Base-by-base conservation (phyloP, 768 basidiomycete species). In the Hericium alpestre region DNA sequence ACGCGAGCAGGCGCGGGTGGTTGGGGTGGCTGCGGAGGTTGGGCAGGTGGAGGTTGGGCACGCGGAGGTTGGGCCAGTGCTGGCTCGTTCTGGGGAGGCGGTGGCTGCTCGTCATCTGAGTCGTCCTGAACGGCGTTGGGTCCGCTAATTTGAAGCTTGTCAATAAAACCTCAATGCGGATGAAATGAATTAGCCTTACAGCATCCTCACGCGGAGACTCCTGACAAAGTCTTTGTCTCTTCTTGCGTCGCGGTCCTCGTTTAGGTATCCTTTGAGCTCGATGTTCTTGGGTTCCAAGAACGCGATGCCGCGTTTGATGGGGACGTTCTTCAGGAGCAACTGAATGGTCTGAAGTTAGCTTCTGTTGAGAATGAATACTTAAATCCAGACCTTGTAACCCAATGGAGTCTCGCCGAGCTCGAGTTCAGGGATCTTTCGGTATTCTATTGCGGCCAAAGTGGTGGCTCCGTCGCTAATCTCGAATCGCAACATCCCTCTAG, bases 381-480 rank as follows among this genome's bases (percentile, higher is more conserved):
- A 18, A 54, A 51, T 16, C 47, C 46, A 16, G 53, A 90, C 93
- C 76, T 97, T 97, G 65, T 73, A 88, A 9, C 94, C 94, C 32
- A 94, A 72, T 2, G 80, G 80, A 0, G 93, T 95, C 18, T 77
- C 79, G 8, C 87, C 89, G 16, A 97, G 75, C 51, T 76, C 76
- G 18, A 97, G 61, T 47, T 81, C 75, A 1, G 80, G 79, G 27
- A 96, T 66, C 22, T 75, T 70, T 54, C 79, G 80, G 61, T 85
- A 91, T 66, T 97, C 94, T 60, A 94, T 83, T 2, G 88, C 94
- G 38, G 78, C 76, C 37, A 94, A 67, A 3, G 71, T 76, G 2
- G 74, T 78, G 13, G 72, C 67, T n/a, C 94, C 94, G 67, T 97
- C 94, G 54, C 81, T 84, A 53, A 96, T 69, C 61, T 84, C 76